Evolutionary conservation across 83 land plant genomes (phyloP).

Genomic region (Thuja plicata): DNA sequence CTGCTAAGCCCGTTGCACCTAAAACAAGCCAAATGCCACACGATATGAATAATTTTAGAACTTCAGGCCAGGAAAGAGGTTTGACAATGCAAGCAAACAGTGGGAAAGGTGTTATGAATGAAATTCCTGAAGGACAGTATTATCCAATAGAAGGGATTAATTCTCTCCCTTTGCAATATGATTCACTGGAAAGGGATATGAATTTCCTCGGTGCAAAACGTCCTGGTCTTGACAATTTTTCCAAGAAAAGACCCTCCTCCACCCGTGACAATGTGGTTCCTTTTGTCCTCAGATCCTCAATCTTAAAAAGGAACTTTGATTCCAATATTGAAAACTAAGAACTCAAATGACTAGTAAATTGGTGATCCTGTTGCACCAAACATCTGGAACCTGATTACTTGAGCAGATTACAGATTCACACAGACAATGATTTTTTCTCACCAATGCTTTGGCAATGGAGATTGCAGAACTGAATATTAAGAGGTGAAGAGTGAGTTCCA

Average conservation of each 20-base stretch:
- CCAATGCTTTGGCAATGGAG: not conserved
- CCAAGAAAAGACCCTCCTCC: not conserved
- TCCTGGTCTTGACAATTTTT: not conserved
- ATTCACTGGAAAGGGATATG: constrained; percentile 14
- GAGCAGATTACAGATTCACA: not conserved
- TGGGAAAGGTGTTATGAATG: constrained; percentile 9
- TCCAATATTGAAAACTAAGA: not conserved
- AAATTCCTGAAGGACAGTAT: not conserved
- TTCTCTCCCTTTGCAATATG: not conserved
- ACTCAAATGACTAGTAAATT: not conserved
- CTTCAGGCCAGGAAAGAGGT: not conserved
- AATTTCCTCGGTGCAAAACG: not conserved
- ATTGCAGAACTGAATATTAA: not conserved
- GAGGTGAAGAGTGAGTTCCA: not conserved
- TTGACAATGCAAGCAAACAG: not conserved
- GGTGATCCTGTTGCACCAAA: not conserved
- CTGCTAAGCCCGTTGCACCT: not conserved
- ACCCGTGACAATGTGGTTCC: constrained; percentile 3
- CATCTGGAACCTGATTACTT: not conserved
- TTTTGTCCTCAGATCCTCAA: not conserved
- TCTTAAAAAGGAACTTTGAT: not conserved
- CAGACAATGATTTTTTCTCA: not conserved
- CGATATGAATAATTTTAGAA: not conserved
- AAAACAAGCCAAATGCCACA: not conserved
- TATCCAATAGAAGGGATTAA: constrained; percentile 9